phyloP scores from a whole-genome alignment of 75 land plant genomes.

The Selaginella moellendorffii region DNA sequence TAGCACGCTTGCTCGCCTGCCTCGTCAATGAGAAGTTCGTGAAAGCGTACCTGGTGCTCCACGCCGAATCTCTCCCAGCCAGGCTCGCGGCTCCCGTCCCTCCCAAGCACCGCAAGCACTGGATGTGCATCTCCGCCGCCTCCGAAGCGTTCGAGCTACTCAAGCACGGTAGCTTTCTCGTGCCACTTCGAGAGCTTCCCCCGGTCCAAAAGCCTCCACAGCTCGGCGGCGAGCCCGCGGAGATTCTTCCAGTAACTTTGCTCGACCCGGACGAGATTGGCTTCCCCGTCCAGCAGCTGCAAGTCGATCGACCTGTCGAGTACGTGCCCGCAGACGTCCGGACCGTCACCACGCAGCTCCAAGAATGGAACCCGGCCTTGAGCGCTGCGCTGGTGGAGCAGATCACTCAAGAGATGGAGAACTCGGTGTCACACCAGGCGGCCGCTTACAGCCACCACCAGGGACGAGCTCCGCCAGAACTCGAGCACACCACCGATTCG shows the following conservation, averaged over 20 bases:
- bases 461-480: neutral
- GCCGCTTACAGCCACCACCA: neutral
- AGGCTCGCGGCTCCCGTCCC: neutral
- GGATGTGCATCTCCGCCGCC: no score
- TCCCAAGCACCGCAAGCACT: no score
- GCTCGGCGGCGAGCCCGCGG: no score
- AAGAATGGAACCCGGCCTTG: neutral
- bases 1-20: neutral
- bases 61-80: neutral
- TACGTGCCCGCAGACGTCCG: neutral
- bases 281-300: neutral
- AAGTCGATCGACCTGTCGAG: neutral
- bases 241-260: neutral
- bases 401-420: neutral
- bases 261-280: neutral
- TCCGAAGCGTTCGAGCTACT: no score
- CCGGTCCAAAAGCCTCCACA: no score
- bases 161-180: no score
- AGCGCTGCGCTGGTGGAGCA: neutral
- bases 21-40: neutral
- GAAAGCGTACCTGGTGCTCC: neutral
- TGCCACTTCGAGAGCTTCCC: no score
- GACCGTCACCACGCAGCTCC: neutral
- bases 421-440: neutral
- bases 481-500: neutral